Evolutionary conservation across 108 stramenopile genomes (phyloP).

Genomic region (Schizochytrium sp.): DNA sequence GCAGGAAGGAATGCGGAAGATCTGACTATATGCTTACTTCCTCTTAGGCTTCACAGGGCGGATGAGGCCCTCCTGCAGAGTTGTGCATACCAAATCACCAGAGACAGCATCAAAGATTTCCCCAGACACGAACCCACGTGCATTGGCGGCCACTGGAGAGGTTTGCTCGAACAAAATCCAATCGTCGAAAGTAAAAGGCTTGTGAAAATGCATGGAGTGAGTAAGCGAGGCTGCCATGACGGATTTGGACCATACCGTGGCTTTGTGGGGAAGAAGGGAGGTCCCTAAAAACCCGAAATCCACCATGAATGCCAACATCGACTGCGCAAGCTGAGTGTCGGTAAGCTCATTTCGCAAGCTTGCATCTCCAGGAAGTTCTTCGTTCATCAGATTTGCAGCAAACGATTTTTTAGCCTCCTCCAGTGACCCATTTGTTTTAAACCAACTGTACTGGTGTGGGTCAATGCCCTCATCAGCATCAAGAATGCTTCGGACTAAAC

Average conservation of each 20-base stretch:
- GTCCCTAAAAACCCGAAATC: constrained; percentile 39
- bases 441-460: constrained; percentile 45
- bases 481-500: background rate
- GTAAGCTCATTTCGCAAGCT: constrained; percentile 21
- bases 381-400: background rate
- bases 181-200: background rate
- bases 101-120: constrained; percentile 13
- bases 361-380: background rate
- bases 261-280: constrained; percentile 27
- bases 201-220: constrained; percentile 51
- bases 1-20: background rate
- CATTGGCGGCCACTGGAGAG: background rate
- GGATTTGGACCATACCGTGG: background rate
- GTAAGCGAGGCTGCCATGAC: constrained; percentile 30
- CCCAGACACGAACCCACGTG: constrained; percentile 17
- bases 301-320: constrained; percentile 4
- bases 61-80: constrained; percentile 23
- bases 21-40: background rate
- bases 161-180: constrained; percentile 20
- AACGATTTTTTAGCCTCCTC: background rate
- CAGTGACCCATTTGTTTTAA: background rate
- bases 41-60: background rate
- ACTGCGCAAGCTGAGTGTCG: constrained; percentile 34
- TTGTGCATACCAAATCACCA: background rate
- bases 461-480: background rate